Percentiles rank a stretch among this genome's conserved stretches.
These are phyloP conservation scores for Fusarium acutatum DNA, from an alignment of 2,329 filamentous ascomycete species.

Conservation along the genomic window DNA sequence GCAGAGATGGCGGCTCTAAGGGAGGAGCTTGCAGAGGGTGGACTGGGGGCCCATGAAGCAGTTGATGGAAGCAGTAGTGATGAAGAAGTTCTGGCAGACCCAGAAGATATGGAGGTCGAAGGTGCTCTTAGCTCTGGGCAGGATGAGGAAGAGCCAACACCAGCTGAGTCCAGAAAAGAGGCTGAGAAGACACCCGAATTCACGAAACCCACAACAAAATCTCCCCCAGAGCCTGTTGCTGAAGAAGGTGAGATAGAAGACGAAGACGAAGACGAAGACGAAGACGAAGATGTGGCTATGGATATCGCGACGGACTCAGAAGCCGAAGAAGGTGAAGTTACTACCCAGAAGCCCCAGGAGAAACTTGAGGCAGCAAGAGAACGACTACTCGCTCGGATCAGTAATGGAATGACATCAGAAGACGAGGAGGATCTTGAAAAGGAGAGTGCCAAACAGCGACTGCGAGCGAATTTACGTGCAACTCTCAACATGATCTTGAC, in stretches of 20 bases:
- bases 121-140: constrained; percentile 36
- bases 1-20: constrained; percentile 61
- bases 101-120: constrained; percentile 44
- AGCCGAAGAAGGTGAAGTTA: constrained; percentile 50
- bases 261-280: constrained; percentile 41
- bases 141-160: constrained; percentile 12
- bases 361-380: constrained; percentile 59
- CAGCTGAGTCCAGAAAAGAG: background rate
- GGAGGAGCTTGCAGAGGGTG: constrained; percentile 53
- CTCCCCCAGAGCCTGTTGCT: constrained; percentile 12
- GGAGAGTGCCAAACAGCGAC: constrained; percentile 45
- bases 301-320: constrained; percentile 51
- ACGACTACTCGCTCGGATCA: constrained; percentile 57
- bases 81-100: constrained; percentile 48
- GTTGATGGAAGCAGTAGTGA: constrained; percentile 56
- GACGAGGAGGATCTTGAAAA: constrained; percentile 42
- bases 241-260: constrained; percentile 43
- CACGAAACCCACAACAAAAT: background rate
- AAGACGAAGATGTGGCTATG: constrained; percentile 52
- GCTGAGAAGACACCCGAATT: constrained; percentile 6
- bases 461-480: constrained; percentile 65
- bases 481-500: constrained; percentile 93
- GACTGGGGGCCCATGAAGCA: constrained; percentile 54
- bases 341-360: constrained; percentile 37
- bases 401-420: constrained; percentile 33